A percentile compares a stretch with the other conserved stretches of the same genome.
Evolutionary conservation across 1,284 basidiomycete species (phyloP).

Genomic region (Ustilago lituana): DNA sequence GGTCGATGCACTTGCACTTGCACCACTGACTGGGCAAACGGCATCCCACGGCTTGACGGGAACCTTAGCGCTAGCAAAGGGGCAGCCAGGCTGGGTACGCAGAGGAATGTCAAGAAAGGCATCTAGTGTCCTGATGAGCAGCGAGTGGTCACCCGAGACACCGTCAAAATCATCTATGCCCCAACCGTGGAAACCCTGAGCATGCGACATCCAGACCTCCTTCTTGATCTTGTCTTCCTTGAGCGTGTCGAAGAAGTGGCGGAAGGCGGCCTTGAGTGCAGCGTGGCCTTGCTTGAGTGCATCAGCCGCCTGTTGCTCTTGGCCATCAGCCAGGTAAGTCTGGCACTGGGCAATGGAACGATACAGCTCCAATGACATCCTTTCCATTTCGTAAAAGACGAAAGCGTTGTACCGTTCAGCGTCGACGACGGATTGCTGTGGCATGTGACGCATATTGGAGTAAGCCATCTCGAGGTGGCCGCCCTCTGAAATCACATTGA

Average conservation of each 20-base stretch:
- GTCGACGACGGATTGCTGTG: conserved; percentile 23
- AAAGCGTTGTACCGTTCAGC: conserved; percentile 46
- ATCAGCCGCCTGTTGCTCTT: conserved; percentile 32
- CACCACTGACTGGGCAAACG: conserved; percentile 23
- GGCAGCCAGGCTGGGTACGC: conserved; percentile 33
- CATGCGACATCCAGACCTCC: conserved; percentile 49
- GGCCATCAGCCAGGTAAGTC: conserved; percentile 14
- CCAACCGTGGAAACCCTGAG: conserved; percentile 50
- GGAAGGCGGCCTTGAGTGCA: conserved; percentile 41
- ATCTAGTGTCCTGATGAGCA: conserved; percentile 40
- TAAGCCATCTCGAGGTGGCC: conserved; percentile 30
- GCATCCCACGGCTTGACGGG: conserved; percentile 27
- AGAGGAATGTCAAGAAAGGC: conserved; percentile 42
- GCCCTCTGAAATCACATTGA: conserved; percentile 24
- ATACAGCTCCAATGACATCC: conserved; percentile 31
- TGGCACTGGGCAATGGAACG: conserved; percentile 37
- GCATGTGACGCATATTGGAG: conserved; percentile 51
- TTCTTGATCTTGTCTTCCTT: conserved; percentile 48
- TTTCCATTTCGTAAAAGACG: conserved; percentile 49
- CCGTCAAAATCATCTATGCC: conserved; percentile 47
- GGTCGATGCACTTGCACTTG: conserved; percentile 2
- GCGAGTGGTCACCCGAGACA: conserved; percentile 45
- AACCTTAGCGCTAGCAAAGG: conserved; percentile 34
- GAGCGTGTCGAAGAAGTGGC: conserved; percentile 44
- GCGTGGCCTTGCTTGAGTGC: conserved; percentile 34